Percentiles rank a stretch among this genome's conserved stretches.
Evolutionary conservation across 352 stramenopile genomes (phyloP).

Genomic region (Phytopythium litorale): DNA sequence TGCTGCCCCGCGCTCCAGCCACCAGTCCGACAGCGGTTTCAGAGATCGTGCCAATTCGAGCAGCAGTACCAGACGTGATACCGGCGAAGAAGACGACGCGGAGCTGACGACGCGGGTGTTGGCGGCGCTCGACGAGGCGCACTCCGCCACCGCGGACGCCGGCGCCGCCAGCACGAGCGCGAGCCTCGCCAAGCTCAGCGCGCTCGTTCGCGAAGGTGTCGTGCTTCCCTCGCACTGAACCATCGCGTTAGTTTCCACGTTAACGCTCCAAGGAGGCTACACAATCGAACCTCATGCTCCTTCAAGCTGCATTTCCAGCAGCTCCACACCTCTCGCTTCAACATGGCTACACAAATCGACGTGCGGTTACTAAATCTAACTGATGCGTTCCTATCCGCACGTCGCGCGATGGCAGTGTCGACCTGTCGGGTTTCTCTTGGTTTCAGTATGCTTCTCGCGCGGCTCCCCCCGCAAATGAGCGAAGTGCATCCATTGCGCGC

Average conservation of each 20-base stretch:
- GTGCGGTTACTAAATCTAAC: background rate
- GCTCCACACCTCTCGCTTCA: background rate
- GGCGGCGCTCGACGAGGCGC: slow-evolving; percentile 39
- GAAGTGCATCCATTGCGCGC: slow-evolving; percentile 21
- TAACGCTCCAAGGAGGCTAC: background rate
- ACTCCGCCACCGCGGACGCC: background rate
- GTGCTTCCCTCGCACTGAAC: background rate
- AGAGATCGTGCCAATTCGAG: background rate
- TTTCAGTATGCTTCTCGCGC: background rate
- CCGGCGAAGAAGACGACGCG: slow-evolving; percentile 39
- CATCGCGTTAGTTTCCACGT: background rate
- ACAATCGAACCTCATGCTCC: too few relatives aligned
- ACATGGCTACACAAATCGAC: background rate
- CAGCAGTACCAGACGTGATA: slow-evolving; percentile 21
- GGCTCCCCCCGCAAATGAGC: slow-evolving; percentile 9
- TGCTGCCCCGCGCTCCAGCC: background rate
- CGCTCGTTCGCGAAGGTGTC: slow-evolving; percentile 21
- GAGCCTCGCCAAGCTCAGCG: slow-evolving; percentile 18
- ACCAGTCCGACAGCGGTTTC: background rate
- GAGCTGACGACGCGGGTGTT: slow-evolving; percentile 54
- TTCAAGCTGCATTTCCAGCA: background rate
- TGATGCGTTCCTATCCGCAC: slow-evolving; percentile 5
- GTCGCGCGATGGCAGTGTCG: background rate
- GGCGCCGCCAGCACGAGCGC: slow-evolving; percentile 1
- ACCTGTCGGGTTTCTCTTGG: background rate